phyloP scores from a whole-genome alignment of 2,329 filamentous ascomycete genomes.

The Leptographium procerum region DNA sequence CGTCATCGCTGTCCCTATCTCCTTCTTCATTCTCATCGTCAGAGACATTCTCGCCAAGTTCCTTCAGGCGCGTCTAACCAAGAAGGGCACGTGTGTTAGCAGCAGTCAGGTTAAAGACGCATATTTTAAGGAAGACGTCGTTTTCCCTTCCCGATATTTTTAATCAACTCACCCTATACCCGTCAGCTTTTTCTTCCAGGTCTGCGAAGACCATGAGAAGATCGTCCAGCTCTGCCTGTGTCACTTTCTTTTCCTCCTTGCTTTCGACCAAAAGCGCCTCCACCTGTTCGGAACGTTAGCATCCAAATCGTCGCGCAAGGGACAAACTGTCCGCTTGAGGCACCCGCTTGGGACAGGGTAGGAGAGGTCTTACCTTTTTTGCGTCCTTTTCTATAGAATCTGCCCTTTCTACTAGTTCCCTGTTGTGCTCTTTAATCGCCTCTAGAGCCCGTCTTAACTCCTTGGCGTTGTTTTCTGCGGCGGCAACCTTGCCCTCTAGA shows the following conservation, averaged over 20 bases:
- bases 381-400: conserved; percentile 20
- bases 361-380: conserved; percentile 13
- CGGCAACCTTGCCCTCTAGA: conserved; percentile 19
- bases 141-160: neutral
- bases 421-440: conserved; percentile 13
- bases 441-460: conserved; percentile 18
- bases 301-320: neutral
- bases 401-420: conserved; percentile 20
- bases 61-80: conserved; percentile 44
- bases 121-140: too few relatives aligned
- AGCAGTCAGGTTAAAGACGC: too few relatives aligned
- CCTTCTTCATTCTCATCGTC: conserved; percentile 62
- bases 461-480: conserved; percentile 8
- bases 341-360: too few relatives aligned
- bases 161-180: conserved; percentile 53
- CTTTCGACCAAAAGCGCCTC: conserved; percentile 31
- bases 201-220: conserved; percentile 72
- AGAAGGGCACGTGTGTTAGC: neutral
- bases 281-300: conserved; percentile 14
- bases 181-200: conserved; percentile 62
- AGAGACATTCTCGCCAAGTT: conserved; percentile 59
- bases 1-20: conserved; percentile 42
- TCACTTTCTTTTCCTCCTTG: conserved; percentile 49
- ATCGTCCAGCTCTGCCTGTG: conserved; percentile 68
- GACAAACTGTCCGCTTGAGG: too few relatives aligned